Conservation (phyloP, 164 flowering plant species). For the Taxillus chinensis region DNA sequence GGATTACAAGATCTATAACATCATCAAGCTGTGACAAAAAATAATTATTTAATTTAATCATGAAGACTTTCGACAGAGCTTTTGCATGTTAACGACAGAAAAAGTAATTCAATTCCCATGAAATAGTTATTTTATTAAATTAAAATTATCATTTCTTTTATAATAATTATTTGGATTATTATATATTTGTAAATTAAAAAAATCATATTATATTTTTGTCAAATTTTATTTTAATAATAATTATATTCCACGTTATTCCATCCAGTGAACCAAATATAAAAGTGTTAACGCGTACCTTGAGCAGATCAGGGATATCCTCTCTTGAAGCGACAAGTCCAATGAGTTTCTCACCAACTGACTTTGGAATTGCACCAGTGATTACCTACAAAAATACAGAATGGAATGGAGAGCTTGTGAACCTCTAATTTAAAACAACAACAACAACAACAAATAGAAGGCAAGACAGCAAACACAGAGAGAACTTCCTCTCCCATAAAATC, state of each 20-base stretch:
- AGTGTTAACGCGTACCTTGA: not conserved
- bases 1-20: slow-evolving; percentile 7
- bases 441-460: not conserved
- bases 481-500: not conserved
- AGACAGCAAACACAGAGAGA: not conserved
- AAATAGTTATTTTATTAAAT: no score
- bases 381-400: not conserved
- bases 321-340: not conserved
- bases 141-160: no score
- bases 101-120: no score
- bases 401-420: not conserved
- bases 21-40: slow-evolving; percentile 1
- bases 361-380: slow-evolving; percentile 1
- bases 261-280: no score
- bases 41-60: not conserved
- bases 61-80: not conserved
- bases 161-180: no score
- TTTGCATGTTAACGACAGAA: not conserved
- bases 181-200: no score
- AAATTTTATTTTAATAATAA: no score
- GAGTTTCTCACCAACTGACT: slow-evolving; percentile 1
- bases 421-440: not conserved
- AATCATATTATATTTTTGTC: no score
- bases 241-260: no score
- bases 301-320: slow-evolving; percentile 5